Percentiles rank a stretch among this genome's conserved stretches.
These are phyloP conservation scores for Pseudopyricularia cyperi DNA, from an alignment of 2,329 filamentous ascomycete species.

Conservation along the genomic window DNA sequence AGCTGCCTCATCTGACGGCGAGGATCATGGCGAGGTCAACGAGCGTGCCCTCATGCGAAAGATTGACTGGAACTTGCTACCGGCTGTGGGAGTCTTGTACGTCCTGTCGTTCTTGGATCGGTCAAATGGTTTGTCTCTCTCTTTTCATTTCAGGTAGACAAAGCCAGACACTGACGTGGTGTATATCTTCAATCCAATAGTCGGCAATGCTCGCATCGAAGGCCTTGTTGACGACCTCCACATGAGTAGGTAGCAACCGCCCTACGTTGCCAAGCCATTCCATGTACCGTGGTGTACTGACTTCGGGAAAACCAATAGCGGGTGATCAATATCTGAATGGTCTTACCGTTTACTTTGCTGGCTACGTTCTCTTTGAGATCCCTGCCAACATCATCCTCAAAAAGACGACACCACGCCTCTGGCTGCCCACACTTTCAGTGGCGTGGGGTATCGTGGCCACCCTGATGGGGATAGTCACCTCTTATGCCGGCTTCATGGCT, in stretches of 20 bases:
- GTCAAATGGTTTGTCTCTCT: constrained; percentile 34
- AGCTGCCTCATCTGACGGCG: background rate
- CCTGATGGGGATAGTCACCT: constrained; percentile 33
- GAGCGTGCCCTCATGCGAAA: constrained; percentile 47
- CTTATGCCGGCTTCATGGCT: constrained; percentile 35
- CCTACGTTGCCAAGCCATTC: too few relatives aligned
- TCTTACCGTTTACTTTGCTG: constrained; percentile 53
- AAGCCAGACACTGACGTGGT: background rate
- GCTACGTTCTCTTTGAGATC: constrained; percentile 42
- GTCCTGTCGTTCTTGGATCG: constrained; percentile 43
- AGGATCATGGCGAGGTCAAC: constrained; percentile 21
- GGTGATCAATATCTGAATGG: constrained; percentile 53
- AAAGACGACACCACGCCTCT: constrained; percentile 39
- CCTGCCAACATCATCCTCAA: constrained; percentile 55
- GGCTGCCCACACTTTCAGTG: constrained; percentile 43
- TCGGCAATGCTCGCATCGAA: constrained; percentile 45
- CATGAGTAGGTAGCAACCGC: constrained; percentile 30
- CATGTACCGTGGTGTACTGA: constrained; percentile 10
- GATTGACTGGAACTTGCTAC: constrained; percentile 36
- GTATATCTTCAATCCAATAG: constrained; percentile 17
- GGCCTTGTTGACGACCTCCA: constrained; percentile 36
- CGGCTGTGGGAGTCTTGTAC: constrained; percentile 40
- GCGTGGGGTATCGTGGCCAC: constrained; percentile 42
- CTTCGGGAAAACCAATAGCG: constrained; percentile 17
- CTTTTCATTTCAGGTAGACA: constrained; percentile 15